Conservation (phyloP, 1,139 yeast genomes). For the Nadsonia starkeyi-henricii region DNA sequence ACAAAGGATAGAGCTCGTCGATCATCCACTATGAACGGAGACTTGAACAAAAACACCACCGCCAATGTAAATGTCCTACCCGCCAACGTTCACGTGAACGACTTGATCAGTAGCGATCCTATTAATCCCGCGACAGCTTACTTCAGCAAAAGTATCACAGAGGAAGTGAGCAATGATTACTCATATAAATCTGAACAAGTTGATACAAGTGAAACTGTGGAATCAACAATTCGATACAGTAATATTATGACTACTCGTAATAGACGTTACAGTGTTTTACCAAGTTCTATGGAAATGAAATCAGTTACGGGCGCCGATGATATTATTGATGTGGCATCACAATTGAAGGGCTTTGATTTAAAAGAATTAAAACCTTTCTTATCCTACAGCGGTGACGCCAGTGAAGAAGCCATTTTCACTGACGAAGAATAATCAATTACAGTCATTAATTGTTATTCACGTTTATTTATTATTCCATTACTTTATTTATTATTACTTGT, state of each 20-base stretch:
- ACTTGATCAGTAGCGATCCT: background rate
- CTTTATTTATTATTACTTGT: background rate
- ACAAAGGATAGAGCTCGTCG: background rate
- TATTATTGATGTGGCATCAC: background rate
- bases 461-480: background rate
- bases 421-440: background rate
- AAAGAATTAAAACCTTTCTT: background rate
- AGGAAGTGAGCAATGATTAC: too few species aligned
- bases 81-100: background rate
- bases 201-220: too few species aligned
- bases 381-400: background rate
- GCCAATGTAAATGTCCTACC: background rate
- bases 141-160: background rate
- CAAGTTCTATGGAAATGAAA: slow-evolving; percentile 1
- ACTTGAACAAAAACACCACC: background rate
- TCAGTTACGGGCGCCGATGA: background rate
- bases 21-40: background rate
- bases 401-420: background rate
- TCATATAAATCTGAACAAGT: too few species aligned
- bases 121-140: background rate
- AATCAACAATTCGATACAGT: too few species aligned
- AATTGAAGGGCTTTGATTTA: background rate
- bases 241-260: background rate
- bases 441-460: background rate
- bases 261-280: background rate